phyloP scores from a whole-genome alignment of 169 alveolate species.

The Plasmodium coatneyi region DNA sequence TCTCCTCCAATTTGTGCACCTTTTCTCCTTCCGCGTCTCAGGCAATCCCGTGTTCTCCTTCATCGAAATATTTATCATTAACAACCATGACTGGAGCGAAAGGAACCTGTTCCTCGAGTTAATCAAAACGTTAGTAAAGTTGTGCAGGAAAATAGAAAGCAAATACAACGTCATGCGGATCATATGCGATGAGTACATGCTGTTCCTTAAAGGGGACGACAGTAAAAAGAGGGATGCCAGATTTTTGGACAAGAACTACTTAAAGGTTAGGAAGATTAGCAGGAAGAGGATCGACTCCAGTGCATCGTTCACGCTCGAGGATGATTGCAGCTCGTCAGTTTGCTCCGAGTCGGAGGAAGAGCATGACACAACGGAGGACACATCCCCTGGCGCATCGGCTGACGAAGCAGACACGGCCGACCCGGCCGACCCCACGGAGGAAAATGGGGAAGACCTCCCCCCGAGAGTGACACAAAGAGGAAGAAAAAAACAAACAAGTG shows the following conservation, averaged over 20 bases:
- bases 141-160: slow-evolving; percentile 52
- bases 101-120: slow-evolving; percentile 36
- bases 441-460: not conserved
- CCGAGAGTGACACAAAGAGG: not conserved
- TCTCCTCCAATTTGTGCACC: not conserved
- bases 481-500: not conserved
- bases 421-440: not conserved
- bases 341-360: slow-evolving; percentile 58
- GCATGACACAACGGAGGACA: not conserved
- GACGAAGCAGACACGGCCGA: not conserved
- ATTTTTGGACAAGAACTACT: slow-evolving; percentile 27
- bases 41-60: slow-evolving; percentile 66
- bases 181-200: slow-evolving; percentile 26
- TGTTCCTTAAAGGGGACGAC: slow-evolving; percentile 41
- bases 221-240: slow-evolving; percentile 23
- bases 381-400: not conserved
- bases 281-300: slow-evolving; percentile 42
- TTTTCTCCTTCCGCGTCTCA: not conserved
- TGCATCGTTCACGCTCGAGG: slow-evolving; percentile 26
- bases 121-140: slow-evolving; percentile 42
- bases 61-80: slow-evolving; percentile 56
- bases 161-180: slow-evolving; percentile 48
- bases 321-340: slow-evolving; percentile 51
- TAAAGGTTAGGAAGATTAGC: slow-evolving; percentile 31
- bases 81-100: slow-evolving; percentile 39